Evolutionary conservation across 1,284 basidiomycete species (phyloP).

Genomic region (Papiliotrema terrestris): DNA sequence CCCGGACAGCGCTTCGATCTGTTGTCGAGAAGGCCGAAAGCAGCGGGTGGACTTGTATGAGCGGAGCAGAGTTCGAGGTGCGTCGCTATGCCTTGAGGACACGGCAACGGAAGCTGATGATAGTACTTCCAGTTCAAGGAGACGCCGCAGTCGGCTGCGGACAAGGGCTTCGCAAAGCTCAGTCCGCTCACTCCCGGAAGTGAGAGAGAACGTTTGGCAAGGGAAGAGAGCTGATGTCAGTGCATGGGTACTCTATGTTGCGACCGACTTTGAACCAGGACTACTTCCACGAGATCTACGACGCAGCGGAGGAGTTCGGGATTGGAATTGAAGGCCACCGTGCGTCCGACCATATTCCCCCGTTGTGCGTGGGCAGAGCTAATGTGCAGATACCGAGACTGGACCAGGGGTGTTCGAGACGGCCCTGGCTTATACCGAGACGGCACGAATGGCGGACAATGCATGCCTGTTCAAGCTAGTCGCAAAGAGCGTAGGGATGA

Average conservation of each 20-base stretch:
- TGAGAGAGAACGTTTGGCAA: slow-evolving; percentile 51
- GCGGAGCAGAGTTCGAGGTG: slow-evolving; percentile 89
- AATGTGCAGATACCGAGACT: slow-evolving; percentile 79
- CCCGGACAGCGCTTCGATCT: slow-evolving; percentile 71
- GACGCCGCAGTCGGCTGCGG: slow-evolving; percentile 66
- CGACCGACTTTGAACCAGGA: slow-evolving; percentile 80
- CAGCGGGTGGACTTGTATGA: slow-evolving; percentile 62
- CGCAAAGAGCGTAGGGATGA: slow-evolving; percentile 88
- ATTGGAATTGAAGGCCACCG: slow-evolving; percentile 89
- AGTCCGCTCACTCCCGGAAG: slow-evolving; percentile 85
- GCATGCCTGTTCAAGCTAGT: slow-evolving; percentile 88
- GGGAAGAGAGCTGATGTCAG: slow-evolving; percentile 49
- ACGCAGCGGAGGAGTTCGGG: slow-evolving; percentile 68
- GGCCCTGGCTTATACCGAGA: slow-evolving; percentile 83
- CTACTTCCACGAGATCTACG: slow-evolving; percentile 87
- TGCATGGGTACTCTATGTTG: slow-evolving; percentile 90
- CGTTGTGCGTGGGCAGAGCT: slow-evolving; percentile 3
- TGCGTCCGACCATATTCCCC: slow-evolving; percentile 49
- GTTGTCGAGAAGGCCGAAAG: slow-evolving; percentile 52
- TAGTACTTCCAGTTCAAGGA: slow-evolving; percentile 96
- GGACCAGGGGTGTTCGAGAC: slow-evolving; percentile 90
- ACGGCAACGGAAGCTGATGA: background rate
- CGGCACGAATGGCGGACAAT: slow-evolving; percentile 87
- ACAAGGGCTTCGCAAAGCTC: slow-evolving; percentile 74
- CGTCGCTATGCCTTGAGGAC: slow-evolving; percentile 15